These are phyloP conservation scores for Fusarium cyanostomum DNA, from an alignment of 2,329 filamentous ascomycete genomes.

Conservation along the genomic window DNA sequence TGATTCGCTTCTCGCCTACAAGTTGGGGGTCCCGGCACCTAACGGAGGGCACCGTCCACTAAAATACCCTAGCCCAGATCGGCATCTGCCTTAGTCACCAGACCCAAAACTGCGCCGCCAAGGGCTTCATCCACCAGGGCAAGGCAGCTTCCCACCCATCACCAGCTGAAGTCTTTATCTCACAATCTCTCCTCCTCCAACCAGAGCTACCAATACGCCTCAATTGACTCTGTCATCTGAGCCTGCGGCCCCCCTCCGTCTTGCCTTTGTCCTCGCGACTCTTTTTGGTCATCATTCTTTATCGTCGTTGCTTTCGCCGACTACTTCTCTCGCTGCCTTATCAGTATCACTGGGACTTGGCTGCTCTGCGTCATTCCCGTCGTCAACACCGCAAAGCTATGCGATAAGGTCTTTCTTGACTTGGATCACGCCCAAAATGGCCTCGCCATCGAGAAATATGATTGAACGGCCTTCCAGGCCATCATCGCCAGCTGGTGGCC, in stretches of 20 bases:
- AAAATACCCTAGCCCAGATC: conserved; percentile 28
- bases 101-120: conserved; percentile 29
- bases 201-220: conserved; percentile 17
- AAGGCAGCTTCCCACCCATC: conserved; percentile 16
- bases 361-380: conserved; percentile 25
- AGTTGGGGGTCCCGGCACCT: not conserved
- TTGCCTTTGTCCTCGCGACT: conserved; percentile 24
- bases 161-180: conserved; percentile 36
- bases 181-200: conserved; percentile 18
- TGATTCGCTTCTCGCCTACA: conserved; percentile 13
- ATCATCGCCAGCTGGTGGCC: conserved; percentile 59
- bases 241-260: conserved; percentile 14
- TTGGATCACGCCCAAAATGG: conserved; percentile 45
- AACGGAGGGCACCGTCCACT: conserved; percentile 25
- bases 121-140: conserved; percentile 31
- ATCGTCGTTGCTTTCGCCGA: conserved; percentile 29
- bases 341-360: conserved; percentile 15
- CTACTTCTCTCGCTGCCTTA: conserved; percentile 12
- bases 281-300: conserved; percentile 20
- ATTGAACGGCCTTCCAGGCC: conserved; percentile 53
- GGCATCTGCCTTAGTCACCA: conserved; percentile 39
- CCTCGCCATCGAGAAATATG: conserved; percentile 51
- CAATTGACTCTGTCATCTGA: conserved; percentile 38
- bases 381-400: conserved; percentile 29
- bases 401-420: conserved; percentile 38